A percentile compares a stretch with the other conserved stretches of the same genome.
These are phyloP conservation scores for Elsinoe batatas DNA, from an alignment of 2,329 filamentous ascomycete genomes.

Conservation along the genomic window DNA sequence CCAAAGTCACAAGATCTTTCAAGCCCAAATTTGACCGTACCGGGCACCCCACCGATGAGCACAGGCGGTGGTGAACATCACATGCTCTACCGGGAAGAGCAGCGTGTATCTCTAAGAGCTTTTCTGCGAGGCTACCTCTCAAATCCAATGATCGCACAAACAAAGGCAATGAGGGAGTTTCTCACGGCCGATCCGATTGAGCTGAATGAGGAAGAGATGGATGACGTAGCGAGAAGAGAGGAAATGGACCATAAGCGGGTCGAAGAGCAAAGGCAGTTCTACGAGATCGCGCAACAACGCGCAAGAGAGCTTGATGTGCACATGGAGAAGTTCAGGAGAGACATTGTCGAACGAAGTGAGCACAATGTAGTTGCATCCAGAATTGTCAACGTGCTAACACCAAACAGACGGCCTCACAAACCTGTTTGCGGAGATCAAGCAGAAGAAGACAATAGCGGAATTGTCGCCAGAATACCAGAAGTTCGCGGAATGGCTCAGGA, in stretches of 20 bases:
- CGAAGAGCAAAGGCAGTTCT: slow-evolving; percentile 88
- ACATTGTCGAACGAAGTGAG: slow-evolving; percentile 60
- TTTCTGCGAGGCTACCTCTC: slow-evolving; percentile 80
- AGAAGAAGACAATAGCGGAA: slow-evolving; percentile 77
- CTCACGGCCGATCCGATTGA: slow-evolving; percentile 62
- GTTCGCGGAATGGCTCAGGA: slow-evolving; percentile 95
- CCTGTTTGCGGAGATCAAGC: slow-evolving; percentile 84
- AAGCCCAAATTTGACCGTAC: slow-evolving; percentile 15
- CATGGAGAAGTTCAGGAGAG: slow-evolving; percentile 72
- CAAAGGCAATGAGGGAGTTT: slow-evolving; percentile 76
- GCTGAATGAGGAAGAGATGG: slow-evolving; percentile 69
- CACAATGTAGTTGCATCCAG: slow-evolving; percentile 28
- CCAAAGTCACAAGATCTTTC: slow-evolving; percentile 15
- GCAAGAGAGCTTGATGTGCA: slow-evolving; percentile 92
- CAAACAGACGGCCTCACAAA: slow-evolving; percentile 74
- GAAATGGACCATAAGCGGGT: slow-evolving; percentile 77
- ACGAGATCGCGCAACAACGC: slow-evolving; percentile 83
- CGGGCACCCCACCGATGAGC: slow-evolving; percentile 3
- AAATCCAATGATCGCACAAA: slow-evolving; percentile 73
- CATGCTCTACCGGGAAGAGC: slow-evolving; percentile 72
- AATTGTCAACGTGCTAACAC: neutral
- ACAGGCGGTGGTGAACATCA: slow-evolving; percentile 19
- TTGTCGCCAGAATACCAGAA: slow-evolving; percentile 94
- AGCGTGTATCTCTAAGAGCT: slow-evolving; percentile 81
- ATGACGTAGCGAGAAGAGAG: slow-evolving; percentile 71